Conservation (phyloP, 2,329 filamentous ascomycete species). For the Botrytis sinoallii region DNA sequence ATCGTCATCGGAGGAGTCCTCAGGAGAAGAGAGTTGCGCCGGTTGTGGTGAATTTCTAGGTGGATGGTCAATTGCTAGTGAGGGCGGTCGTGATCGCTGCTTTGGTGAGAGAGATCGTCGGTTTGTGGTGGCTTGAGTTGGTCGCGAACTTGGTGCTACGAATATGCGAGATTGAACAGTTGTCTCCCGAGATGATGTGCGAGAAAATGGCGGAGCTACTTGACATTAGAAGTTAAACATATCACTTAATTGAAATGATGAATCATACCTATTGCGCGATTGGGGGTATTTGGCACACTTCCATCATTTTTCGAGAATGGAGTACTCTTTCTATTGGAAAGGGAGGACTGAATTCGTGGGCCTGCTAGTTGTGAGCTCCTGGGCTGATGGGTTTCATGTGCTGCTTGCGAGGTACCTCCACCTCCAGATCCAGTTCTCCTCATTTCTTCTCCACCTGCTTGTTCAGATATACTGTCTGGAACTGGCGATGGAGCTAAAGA, state of each 20-base stretch:
- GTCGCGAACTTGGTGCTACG: slow-evolving; percentile 31
- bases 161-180: slow-evolving; percentile 33
- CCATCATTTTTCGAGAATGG: slow-evolving; percentile 29
- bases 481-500: slow-evolving; percentile 57
- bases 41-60: slow-evolving; percentile 23
- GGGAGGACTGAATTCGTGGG: slow-evolving; percentile 32
- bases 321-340: slow-evolving; percentile 35
- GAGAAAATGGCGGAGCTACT: slow-evolving; percentile 35
- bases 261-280: slow-evolving; percentile 28
- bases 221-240: slow-evolving; percentile 21
- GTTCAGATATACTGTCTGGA: slow-evolving; percentile 47
- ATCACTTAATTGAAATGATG: not conserved
- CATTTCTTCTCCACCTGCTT: slow-evolving; percentile 46
- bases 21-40: slow-evolving; percentile 25
- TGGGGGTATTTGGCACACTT: slow-evolving; percentile 27
- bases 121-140: slow-evolving; percentile 28
- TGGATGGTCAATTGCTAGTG: slow-evolving; percentile 16
- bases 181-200: slow-evolving; percentile 36
- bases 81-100: slow-evolving; percentile 26
- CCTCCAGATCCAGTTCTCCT: slow-evolving; percentile 50
- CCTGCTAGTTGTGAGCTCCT: slow-evolving; percentile 24
- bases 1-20: slow-evolving; percentile 30
- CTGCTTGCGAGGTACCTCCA: slow-evolving; percentile 28
- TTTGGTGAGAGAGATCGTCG: slow-evolving; percentile 33
- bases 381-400: slow-evolving; percentile 22